phyloP scores from a whole-genome alignment of 225 moss, liverwort and hornwort genomes.

The Pseudisothecium myosuroides region DNA sequence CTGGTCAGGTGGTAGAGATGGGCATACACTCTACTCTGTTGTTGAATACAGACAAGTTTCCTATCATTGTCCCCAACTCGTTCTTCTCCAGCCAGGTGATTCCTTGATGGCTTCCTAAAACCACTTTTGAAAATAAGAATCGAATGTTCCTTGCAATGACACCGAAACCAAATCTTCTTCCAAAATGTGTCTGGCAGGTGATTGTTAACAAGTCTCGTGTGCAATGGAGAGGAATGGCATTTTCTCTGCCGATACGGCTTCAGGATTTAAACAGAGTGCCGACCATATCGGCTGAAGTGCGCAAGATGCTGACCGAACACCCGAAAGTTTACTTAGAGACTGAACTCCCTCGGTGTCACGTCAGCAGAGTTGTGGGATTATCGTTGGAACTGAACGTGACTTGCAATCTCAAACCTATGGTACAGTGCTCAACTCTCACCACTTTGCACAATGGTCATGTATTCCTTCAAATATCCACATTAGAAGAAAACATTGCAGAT shows the following conservation, averaged over 20 bases:
- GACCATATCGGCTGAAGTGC: slow-evolving; percentile 43
- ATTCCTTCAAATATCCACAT: background rate
- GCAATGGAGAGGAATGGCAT: slow-evolving; percentile 67
- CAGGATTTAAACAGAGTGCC: slow-evolving; percentile 66
- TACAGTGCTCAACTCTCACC: background rate
- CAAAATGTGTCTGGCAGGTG: slow-evolving; percentile 25
- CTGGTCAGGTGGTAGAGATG: slow-evolving; percentile 82
- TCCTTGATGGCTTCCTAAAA: background rate
- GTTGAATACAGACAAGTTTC: slow-evolving; percentile 62
- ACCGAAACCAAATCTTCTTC: background rate
- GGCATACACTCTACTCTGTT: slow-evolving; percentile 75
- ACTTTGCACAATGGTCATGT: background rate
- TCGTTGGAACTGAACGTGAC: slow-evolving; percentile 50
- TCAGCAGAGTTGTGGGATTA: slow-evolving; percentile 41
- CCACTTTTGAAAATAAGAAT: background rate
- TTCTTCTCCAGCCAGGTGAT: slow-evolving; percentile 78
- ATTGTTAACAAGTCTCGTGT: slow-evolving; percentile 88
- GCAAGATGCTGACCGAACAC: slow-evolving; percentile 62
- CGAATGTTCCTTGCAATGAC: background rate
- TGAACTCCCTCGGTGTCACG: slow-evolving; percentile 65
- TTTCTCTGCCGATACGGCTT: slow-evolving; percentile 59
- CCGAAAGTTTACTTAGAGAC: slow-evolving; percentile 60
- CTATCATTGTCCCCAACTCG: slow-evolving; percentile 78
- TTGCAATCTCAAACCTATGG: slow-evolving; percentile 95
- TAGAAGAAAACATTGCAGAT: background rate